These are phyloP conservation scores for Cardiospermum halicacabum DNA, from an alignment of 345 rosid species.

Conservation along the genomic window DNA sequence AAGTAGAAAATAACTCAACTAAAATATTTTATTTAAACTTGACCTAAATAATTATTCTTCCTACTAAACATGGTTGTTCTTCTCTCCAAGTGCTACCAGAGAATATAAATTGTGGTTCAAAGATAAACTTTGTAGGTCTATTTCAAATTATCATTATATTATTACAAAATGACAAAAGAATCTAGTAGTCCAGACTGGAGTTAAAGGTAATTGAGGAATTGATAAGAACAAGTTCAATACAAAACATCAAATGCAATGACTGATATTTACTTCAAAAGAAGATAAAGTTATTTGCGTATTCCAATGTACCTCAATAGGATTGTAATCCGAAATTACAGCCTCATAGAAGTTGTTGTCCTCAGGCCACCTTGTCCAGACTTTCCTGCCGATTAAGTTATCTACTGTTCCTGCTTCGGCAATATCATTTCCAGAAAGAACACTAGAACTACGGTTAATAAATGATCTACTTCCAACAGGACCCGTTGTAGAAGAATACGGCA, in stretches of 20 bases:
- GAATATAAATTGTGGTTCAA: background rate
- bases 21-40: too few relatives aligned
- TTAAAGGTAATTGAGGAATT: background rate
- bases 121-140: background rate
- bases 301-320: slow-evolving; percentile 55
- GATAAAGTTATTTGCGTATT: background rate
- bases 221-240: background rate
- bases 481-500: slow-evolving; percentile 59
- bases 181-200: background rate
- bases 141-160: background rate
- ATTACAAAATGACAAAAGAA: background rate
- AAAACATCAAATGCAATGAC: background rate
- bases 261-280: background rate
- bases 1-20: too few relatives aligned
- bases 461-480: slow-evolving; percentile 52
- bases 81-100: too few relatives aligned
- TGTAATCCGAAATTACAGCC: slow-evolving; percentile 86
- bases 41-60: too few relatives aligned
- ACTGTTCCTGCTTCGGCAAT: slow-evolving; percentile 39
- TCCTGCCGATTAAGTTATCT: slow-evolving; percentile 65
- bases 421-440: slow-evolving; percentile 48
- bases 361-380: slow-evolving; percentile 99
- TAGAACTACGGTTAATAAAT: slow-evolving; percentile 38
- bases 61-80: too few relatives aligned
- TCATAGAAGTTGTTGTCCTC: slow-evolving; percentile 86